Base-by-base conservation (phyloP, 495 filamentous ascomycete species). In the Penicillium longicatenatum region DNA sequence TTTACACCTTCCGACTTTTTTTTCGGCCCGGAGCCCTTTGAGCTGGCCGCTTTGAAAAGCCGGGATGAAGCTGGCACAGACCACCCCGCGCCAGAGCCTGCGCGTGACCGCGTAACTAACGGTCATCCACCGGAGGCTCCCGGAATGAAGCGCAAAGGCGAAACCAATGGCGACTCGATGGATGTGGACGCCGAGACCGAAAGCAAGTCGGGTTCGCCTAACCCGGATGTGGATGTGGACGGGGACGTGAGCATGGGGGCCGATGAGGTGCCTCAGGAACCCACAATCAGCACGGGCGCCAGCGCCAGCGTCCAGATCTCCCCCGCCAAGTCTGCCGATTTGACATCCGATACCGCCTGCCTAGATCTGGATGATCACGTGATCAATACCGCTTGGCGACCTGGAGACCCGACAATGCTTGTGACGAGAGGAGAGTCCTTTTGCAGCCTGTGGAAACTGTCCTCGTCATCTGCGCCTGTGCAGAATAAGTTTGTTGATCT, bases 391-490 rank as follows among this genome's bases (percentile, higher is more conserved):
- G 77, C 86, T 70, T 95, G 90, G 89, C 90, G 89, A 65, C 91
- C 91, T 50, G 74, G 72, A 57, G 86, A 93, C 78, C 82, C 90
- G 58, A 86, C 82, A 35, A 75, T 90, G 68, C 80, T 95, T 70
- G 88, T 86, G 63, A 85, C 86, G 60, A 86, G 85, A 70, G 89
- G 90, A 66, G 87, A 91, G 70, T 83, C 86, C 70, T 87, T 90
- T 81, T 90, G 89, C 75, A 86, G 85, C 59, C 76, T 94, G 71
- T 93, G 89, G 89, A 89, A 84, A 62, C 67, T 92, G 49, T 81
- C 84, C 2, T 60, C 64, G 12, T 67, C 70, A 7, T 67, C 72
- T 16, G 50, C 65, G 11, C 72, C 77, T 3, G 65, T 69, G 29
- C 66, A 71, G 29, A 78, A 80, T 56, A 76, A 70, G 4, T 63